Base-by-base conservation (phyloP, 2,329 filamentous ascomycete genomes). In the Lasiodiplodia gonubiensis region DNA sequence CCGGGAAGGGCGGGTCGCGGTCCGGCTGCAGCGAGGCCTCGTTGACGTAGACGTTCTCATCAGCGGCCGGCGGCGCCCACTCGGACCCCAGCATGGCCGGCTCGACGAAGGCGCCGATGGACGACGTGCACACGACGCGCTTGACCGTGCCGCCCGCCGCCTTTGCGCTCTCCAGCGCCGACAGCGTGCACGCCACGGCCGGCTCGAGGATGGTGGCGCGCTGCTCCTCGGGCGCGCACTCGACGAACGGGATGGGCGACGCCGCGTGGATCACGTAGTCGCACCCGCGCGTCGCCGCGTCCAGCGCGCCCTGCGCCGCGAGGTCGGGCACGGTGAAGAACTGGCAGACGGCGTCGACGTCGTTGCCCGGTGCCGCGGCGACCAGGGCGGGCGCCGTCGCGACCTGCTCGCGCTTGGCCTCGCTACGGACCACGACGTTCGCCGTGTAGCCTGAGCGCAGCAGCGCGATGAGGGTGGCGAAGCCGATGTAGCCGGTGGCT, bases 291-390 rank as follows among this genome's bases (percentile, higher is more conserved):
- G 81, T 74, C 1, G 76, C 80, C 21, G 71, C 69, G 69, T 79
- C 74, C 67, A 80, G 82, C 10, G 79, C 79, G 2, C 74, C 74
- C 0, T 71, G 33, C 0, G 69, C 72, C 5, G 74, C 69, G 27
- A 82, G 79, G 54, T 82, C 78, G 1, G 75, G 72, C 0, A 82
- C 79, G 14, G 70, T 70, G 66, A 74, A 69, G 59, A 74, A 70
- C 18, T 16, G 30, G 37, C 27, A 46, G 8, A 21, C 16, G 10
- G 49, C 18, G 12, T 65, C 12, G 77, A 65, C 35, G 49, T n/a
- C 33, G 5, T 39, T 30, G 30, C 39, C 16, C 61, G 67, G 14
- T 69, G 63, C 23, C 5, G 30, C 8, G 12, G 30, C 25, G 33
- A 64, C 52, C 8, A 70, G 52, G 4, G 64, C 65, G 7, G 66